These are phyloP conservation scores for Penicillium sp. DNA, from an alignment of 2,329 filamentous ascomycete genomes.

Conservation along the genomic window DNA sequence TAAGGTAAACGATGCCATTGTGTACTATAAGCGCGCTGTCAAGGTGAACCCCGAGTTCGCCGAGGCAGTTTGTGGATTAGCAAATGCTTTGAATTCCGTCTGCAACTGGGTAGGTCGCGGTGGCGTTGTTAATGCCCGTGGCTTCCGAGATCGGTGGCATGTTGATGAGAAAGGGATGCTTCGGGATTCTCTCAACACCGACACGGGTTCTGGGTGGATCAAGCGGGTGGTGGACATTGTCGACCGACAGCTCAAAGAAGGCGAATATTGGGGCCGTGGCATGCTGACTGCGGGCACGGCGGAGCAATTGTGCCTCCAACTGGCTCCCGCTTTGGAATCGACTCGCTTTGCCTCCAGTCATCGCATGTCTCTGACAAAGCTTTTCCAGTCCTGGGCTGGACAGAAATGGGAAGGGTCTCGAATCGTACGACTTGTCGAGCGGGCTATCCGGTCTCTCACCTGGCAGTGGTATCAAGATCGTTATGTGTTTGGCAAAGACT, in stretches of 20 bases:
- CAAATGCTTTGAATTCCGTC: slow-evolving; percentile 92
- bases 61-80: slow-evolving; percentile 92
- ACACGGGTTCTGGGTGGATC: slow-evolving; percentile 73
- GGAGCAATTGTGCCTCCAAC: slow-evolving; percentile 50
- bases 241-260: slow-evolving; percentile 79
- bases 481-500: slow-evolving; percentile 61
- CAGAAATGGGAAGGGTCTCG: slow-evolving; percentile 85
- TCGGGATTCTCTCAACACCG: slow-evolving; percentile 65
- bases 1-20: slow-evolving; percentile 84
- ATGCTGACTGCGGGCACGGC: slow-evolving; percentile 59
- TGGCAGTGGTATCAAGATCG: slow-evolving; percentile 88
- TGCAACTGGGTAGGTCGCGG: slow-evolving; percentile 92
- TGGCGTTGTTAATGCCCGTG: slow-evolving; percentile 71
- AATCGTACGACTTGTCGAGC: slow-evolving; percentile 77
- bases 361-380: slow-evolving; percentile 32
- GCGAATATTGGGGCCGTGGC: slow-evolving; percentile 79
- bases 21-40: slow-evolving; percentile 87
- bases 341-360: slow-evolving; percentile 26
- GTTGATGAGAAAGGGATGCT: slow-evolving; percentile 83
- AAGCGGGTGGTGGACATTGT: slow-evolving; percentile 90
- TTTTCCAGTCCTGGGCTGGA: slow-evolving; percentile 62
- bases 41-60: slow-evolving; percentile 91
- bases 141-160: slow-evolving; percentile 85
- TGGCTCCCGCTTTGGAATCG: slow-evolving; percentile 38
- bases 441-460: slow-evolving; percentile 71